Evolutionary conservation across 306 rosid species (phyloP).

Genomic region (Elaeagnus macrophylla): DNA sequence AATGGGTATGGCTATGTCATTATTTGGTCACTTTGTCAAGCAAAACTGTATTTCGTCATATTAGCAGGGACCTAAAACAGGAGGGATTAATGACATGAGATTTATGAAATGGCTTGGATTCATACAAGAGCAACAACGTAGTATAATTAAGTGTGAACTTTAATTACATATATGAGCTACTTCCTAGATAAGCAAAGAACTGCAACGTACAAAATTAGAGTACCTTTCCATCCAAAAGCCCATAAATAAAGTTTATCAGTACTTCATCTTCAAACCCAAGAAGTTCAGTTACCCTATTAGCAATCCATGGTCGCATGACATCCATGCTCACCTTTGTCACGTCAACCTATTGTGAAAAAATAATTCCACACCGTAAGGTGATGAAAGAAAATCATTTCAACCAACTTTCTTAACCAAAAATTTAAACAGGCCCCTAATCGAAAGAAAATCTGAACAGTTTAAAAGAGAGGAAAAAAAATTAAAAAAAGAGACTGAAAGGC

Average conservation of each 20-base stretch:
- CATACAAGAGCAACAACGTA: background rate
- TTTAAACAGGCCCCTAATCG: too few species aligned
- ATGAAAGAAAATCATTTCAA: background rate
- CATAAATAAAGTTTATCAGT: conserved; percentile 82
- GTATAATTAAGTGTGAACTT: background rate
- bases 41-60: background rate
- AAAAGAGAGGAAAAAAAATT: background rate
- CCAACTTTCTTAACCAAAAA: background rate
- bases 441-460: background rate
- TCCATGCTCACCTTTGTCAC: conserved; percentile 88
- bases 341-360: conserved; percentile 52
- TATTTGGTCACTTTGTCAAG: background rate
- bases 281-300: conserved; percentile 79
- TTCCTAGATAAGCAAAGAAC: background rate
- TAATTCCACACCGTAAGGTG: background rate
- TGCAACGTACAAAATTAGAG: background rate
- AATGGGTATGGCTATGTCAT: background rate
- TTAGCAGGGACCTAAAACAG: background rate
- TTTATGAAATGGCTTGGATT: background rate
- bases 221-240: conserved; percentile 93
- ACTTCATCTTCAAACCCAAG: conserved; percentile 98
- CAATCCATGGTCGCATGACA: conserved; percentile 83
- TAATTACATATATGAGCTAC: background rate
- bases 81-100: background rate
- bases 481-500: background rate